phyloP scores from a whole-genome alignment of 352 stramenopile species.

The Phytophthora macrochlamydospora region DNA sequence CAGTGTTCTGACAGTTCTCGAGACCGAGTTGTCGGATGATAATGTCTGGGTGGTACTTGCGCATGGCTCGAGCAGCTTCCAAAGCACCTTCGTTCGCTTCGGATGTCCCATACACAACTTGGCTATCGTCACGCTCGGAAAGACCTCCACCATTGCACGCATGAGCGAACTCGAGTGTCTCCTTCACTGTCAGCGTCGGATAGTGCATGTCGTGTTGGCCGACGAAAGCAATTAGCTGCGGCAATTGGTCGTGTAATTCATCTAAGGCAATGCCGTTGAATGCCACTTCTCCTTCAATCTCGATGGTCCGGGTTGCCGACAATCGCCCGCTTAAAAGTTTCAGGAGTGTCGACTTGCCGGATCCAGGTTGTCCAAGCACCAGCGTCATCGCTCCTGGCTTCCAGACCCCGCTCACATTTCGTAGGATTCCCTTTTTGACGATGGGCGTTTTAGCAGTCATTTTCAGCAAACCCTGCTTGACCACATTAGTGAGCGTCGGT shows the following conservation, averaged over 20 bases:
- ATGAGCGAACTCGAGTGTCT: constrained; percentile 42
- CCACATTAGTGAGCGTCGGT: neutral
- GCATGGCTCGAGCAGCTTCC: neutral
- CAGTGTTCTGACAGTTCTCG: neutral
- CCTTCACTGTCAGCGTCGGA: constrained; percentile 44
- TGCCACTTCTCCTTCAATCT: neutral
- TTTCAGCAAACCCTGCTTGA: neutral
- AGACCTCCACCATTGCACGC: neutral
- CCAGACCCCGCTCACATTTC: neutral
- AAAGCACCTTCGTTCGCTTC: neutral
- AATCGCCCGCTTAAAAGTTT: neutral
- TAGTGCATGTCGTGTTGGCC: constrained; percentile 32
- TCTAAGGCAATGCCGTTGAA: neutral
- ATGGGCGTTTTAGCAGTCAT: neutral
- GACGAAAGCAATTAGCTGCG: constrained; percentile 29
- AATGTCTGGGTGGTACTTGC: neutral
- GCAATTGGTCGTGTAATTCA: neutral
- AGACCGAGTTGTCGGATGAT: neutral
- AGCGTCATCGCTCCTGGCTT: neutral
- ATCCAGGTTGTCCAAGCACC: neutral
- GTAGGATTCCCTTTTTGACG: neutral
- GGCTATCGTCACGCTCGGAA: neutral
- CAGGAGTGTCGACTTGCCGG: neutral
- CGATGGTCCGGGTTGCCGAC: neutral
- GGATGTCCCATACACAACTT: neutral